Percentiles rank a stretch among this genome's conserved stretches.
Conservation (phyloP, 2,329 filamentous ascomycete species). For the Plenodomus lindquistii region DNA sequence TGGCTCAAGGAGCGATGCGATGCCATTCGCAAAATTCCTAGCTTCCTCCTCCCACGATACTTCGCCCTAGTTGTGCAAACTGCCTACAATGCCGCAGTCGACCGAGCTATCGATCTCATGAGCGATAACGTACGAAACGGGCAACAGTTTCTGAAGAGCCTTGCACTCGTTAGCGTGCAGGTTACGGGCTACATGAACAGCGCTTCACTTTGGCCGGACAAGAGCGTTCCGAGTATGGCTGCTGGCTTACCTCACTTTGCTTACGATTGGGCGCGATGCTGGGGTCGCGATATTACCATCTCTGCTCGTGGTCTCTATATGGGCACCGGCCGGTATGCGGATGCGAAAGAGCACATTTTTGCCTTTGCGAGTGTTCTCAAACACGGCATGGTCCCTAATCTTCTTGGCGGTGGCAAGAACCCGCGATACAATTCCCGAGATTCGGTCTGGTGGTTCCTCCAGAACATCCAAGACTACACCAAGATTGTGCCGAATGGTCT, state of each 20-base stretch:
- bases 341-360: slow-evolving; percentile 90
- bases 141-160: slow-evolving; percentile 84
- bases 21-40: slow-evolving; percentile 81
- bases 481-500: slow-evolving; percentile 78
- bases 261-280: slow-evolving; percentile 91
- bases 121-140: slow-evolving; percentile 75
- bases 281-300: slow-evolving; percentile 97
- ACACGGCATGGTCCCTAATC: slow-evolving; percentile 97
- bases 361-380: slow-evolving; percentile 96
- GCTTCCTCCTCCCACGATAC: slow-evolving; percentile 87
- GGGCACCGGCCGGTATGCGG: slow-evolving; percentile 82
- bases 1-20: slow-evolving; percentile 89
- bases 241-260: slow-evolving; percentile 94
- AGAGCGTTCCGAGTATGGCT: slow-evolving; percentile 81
- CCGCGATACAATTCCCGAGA: slow-evolving; percentile 96
- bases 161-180: slow-evolving; percentile 91
- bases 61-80: slow-evolving; percentile 89
- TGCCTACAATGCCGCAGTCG: slow-evolving; percentile 81
- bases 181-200: slow-evolving; percentile 88
- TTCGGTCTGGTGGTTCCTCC: slow-evolving; percentile 97
- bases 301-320: slow-evolving; percentile 90
- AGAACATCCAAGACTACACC: slow-evolving; percentile 92
- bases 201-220: slow-evolving; percentile 85
- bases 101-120: slow-evolving; percentile 78
- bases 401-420: slow-evolving; percentile 80